These are phyloP conservation scores for Trichosporon asahii DNA, from an alignment of 1,284 basidiomycete genomes.

Conservation along the genomic window DNA sequence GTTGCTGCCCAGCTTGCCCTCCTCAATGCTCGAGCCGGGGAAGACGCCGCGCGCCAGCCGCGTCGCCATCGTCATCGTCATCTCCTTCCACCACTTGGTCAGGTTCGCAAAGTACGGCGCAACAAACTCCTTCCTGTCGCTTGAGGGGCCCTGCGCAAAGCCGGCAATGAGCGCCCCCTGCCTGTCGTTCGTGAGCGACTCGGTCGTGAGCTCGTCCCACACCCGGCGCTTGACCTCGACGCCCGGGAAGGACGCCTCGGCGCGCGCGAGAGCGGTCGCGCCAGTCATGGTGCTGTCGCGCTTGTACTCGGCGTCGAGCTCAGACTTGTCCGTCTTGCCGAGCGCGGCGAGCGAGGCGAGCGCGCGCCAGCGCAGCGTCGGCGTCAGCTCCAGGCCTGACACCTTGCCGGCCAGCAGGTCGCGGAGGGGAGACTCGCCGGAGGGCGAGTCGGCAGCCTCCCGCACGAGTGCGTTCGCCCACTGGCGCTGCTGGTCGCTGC, in stretches of 20 bases:
- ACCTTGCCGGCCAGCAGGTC: slow-evolving; percentile 6
- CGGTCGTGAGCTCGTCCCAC: slow-evolving; percentile 9
- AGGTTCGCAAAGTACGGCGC: slow-evolving; percentile 11
- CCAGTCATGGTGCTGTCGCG: slow-evolving; percentile 18
- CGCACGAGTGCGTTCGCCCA: slow-evolving; percentile 9
- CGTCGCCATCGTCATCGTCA: slow-evolving; percentile 15
- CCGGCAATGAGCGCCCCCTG: slow-evolving; percentile 14
- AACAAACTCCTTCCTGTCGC: neutral
- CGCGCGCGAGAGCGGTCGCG: slow-evolving; percentile 10
- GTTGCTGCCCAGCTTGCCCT: slow-evolving; percentile 7
- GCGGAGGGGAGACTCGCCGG: neutral
- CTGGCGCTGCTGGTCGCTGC: slow-evolving; percentile 16
- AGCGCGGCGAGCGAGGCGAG: slow-evolving; percentile 13
- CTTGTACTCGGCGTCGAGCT: slow-evolving; percentile 16
- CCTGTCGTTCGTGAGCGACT: slow-evolving; percentile 15
- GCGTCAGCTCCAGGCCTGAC: slow-evolving; percentile 15
- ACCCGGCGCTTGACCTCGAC: slow-evolving; percentile 7
- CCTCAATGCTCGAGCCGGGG: slow-evolving; percentile 4
- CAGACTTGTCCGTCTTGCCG: neutral
- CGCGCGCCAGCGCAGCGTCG: slow-evolving; percentile 13
- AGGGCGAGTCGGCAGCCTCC: neutral
- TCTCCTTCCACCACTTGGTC: slow-evolving; percentile 9
- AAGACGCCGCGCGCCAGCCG: slow-evolving; percentile 7
- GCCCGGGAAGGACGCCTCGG: slow-evolving; percentile 13
- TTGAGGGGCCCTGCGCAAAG: neutral